A percentile compares a stretch with the other conserved stretches of the same genome.
These are phyloP conservation scores for Dalbergia cultrata DNA, from an alignment of 306 rosid species.

Conservation along the genomic window DNA sequence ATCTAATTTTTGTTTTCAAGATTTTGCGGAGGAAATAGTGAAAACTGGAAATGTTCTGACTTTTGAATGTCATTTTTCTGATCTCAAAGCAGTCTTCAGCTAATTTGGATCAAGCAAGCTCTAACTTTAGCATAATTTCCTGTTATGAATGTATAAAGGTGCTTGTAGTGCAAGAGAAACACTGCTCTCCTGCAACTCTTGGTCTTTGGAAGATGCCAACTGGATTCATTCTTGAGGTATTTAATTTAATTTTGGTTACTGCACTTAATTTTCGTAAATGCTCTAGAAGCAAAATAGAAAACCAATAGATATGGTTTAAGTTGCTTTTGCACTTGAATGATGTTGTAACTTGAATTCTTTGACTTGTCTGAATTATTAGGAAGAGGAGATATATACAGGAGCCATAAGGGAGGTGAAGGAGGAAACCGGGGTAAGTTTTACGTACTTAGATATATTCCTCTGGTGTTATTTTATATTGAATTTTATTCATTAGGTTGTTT, in stretches of 20 bases:
- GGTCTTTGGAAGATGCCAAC: constrained; percentile 98
- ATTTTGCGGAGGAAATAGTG: too few relatives aligned
- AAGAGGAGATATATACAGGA: constrained; percentile 93
- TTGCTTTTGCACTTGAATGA: background rate
- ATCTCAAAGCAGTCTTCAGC: constrained; percentile 16
- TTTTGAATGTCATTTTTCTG: background rate
- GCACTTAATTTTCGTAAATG: constrained; percentile 1
- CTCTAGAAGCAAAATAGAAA: background rate
- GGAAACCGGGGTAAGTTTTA: constrained; percentile 86
- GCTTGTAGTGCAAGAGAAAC: constrained; percentile 94
- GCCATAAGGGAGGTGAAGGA: constrained; percentile 96
- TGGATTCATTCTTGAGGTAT: constrained; percentile 92
- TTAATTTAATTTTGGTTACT: background rate
- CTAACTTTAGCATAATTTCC: constrained; percentile 20
- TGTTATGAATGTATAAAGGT: constrained; percentile 61
- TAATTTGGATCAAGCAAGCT: constrained; percentile 21
- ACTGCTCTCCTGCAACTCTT: constrained; percentile 61
- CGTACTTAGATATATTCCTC: constrained; percentile 5
- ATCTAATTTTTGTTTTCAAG: too few relatives aligned
- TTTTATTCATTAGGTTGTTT: constrained; percentile 3
- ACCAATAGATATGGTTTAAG: constrained; percentile 30
- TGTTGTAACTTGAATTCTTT: constrained; percentile 37
- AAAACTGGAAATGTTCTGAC: too few relatives aligned
- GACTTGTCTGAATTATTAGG: constrained; percentile 57
- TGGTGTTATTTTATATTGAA: constrained; percentile 9